A percentile compares a stretch with the other conserved stretches of the same genome.
Evolutionary conservation across 306 rosid species (phyloP).

Genomic region (Benincasa hispida): DNA sequence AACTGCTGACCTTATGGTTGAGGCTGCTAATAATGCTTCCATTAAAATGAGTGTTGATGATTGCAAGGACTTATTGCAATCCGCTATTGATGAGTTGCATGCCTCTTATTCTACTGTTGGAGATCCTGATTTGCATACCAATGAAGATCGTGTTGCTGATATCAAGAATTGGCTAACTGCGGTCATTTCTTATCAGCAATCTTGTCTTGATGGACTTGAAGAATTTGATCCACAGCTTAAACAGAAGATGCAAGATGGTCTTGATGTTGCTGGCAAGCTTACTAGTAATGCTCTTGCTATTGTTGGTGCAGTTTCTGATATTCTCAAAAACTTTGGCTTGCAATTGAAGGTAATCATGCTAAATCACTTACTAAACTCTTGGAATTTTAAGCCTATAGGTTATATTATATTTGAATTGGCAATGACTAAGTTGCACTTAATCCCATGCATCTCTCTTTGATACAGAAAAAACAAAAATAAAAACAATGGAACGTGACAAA

Average conservation of each 20-base stretch:
- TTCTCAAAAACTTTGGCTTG: conserved; percentile 20
- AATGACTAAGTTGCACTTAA: too few species aligned
- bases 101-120: conserved; percentile 15
- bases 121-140: conserved; percentile 12
- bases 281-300: conserved; percentile 48
- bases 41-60: conserved; percentile 37
- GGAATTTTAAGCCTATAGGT: too few species aligned
- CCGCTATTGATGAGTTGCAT: conserved; percentile 28
- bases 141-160: conserved; percentile 19
- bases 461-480: too few species aligned
- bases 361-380: too few species aligned
- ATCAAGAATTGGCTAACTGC: conserved; percentile 55
- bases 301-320: conserved; percentile 11
- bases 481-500: too few species aligned
- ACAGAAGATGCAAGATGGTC: conserved; percentile 11
- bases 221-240: conserved; percentile 10
- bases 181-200: conserved; percentile 32
- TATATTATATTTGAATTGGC: too few species aligned
- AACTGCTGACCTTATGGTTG: conserved; percentile 20
- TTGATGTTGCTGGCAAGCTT: conserved; percentile 10
- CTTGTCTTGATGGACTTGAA: conserved; percentile 34
- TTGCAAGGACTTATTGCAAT: conserved; percentile 46
- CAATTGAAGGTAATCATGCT: conserved; percentile 1
- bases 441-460: too few species aligned
- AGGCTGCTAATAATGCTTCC: conserved; percentile 8